These are phyloP conservation scores for Dionaea muscipula DNA, from an alignment of 179 eudicot species.

Conservation along the genomic window DNA sequence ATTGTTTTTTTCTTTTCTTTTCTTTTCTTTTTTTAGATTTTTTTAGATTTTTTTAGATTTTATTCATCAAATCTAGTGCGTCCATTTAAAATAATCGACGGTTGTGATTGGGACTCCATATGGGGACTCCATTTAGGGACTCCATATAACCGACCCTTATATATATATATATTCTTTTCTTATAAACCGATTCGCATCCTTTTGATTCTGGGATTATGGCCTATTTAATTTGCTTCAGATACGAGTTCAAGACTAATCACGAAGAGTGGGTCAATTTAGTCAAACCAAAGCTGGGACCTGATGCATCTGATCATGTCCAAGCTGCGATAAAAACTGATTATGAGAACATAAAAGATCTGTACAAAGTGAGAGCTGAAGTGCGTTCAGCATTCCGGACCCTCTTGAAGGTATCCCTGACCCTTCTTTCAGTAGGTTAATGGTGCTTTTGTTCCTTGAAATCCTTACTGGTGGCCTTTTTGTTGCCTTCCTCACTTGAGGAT, in stretches of 20 bases:
- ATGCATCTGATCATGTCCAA: constrained; percentile 34
- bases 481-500: neutral
- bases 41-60: too few species aligned
- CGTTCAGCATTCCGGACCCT: constrained; percentile 51
- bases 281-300: constrained; percentile 53
- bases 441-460: neutral
- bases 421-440: neutral
- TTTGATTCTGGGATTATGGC: constrained; percentile 14
- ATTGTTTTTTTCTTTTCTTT: too few species aligned
- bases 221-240: constrained; percentile 24
- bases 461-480: neutral
- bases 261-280: constrained; percentile 66
- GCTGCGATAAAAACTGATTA: constrained; percentile 28
- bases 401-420: constrained; percentile 42
- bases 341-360: constrained; percentile 44
- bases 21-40: too few species aligned
- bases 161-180: too few species aligned
- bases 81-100: too few species aligned
- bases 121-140: too few species aligned
- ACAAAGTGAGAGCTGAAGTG: constrained; percentile 75
- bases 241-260: constrained; percentile 70
- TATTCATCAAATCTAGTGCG: too few species aligned
- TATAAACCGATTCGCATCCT: constrained; percentile 3
- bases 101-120: too few species aligned
- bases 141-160: too few species aligned